Evolutionary conservation across 164 flowering plant genomes (phyloP).

Genomic region (Vitis labrusca): DNA sequence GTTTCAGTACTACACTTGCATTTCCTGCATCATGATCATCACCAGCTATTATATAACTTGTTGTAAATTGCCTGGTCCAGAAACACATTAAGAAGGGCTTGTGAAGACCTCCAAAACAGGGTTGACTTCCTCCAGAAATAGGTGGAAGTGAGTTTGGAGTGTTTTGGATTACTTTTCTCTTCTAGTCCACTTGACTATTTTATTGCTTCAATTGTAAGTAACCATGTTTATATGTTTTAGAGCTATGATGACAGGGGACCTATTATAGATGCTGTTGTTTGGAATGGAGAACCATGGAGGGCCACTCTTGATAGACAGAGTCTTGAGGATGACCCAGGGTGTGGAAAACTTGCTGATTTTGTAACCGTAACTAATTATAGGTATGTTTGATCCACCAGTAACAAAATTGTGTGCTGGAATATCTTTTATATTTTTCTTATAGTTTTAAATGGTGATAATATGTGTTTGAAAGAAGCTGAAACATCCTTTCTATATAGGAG

Average conservation of each 20-base stretch:
- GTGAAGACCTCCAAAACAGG: slow-evolving; percentile 80
- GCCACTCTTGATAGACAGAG: slow-evolving; percentile 92
- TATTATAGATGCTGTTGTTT: slow-evolving; percentile 93
- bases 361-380: slow-evolving; percentile 82
- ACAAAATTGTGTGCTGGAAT: background rate
- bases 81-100: slow-evolving; percentile 62
- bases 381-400: slow-evolving; percentile 26
- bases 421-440: background rate
- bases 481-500: too few species aligned
- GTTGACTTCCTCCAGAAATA: slow-evolving; percentile 78
- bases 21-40: background rate
- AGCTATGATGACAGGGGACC: slow-evolving; percentile 95
- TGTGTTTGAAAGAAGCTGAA: too few species aligned
- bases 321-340: slow-evolving; percentile 73
- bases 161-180: background rate
- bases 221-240: slow-evolving; percentile 33
- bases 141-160: slow-evolving; percentile 61
- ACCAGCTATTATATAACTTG: background rate
- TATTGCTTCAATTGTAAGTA: background rate
- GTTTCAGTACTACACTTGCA: background rate
- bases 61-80: slow-evolving; percentile 33
- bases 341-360: slow-evolving; percentile 80
- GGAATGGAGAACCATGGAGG: slow-evolving; percentile 90
- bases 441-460: background rate
- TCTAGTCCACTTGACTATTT: background rate